Evolutionary conservation across 2,329 filamentous ascomycete species (phyloP).

Genomic region (Fusarium annulatum): DNA sequence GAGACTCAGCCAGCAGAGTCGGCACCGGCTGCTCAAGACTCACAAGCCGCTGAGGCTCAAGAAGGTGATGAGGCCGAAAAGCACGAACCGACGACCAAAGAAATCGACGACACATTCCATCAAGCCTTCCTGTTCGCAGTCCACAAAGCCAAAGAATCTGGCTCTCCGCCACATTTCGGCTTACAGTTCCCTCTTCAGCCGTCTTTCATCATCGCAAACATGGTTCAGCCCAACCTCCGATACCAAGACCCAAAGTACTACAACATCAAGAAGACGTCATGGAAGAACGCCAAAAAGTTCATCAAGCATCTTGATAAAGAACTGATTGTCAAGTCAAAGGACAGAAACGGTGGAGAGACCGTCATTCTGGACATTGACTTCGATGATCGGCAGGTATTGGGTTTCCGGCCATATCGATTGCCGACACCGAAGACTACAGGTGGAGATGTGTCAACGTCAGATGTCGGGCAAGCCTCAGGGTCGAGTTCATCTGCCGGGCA

Average conservation of each 20-base stretch:
- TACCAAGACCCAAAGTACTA: slow-evolving; percentile 33
- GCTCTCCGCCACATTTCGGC: slow-evolving; percentile 24
- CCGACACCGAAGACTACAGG: slow-evolving; percentile 14
- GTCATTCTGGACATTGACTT: slow-evolving; percentile 40
- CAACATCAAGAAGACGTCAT: slow-evolving; percentile 41
- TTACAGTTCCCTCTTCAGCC: slow-evolving; percentile 37
- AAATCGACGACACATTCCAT: slow-evolving; percentile 32
- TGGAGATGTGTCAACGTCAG: background rate
- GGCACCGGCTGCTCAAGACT: background rate
- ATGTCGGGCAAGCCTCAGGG: background rate
- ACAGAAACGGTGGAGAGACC: slow-evolving; percentile 39
- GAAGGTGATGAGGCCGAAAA: background rate
- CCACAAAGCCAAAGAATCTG: slow-evolving; percentile 32
- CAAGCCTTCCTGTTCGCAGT: slow-evolving; percentile 38
- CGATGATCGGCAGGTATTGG: slow-evolving; percentile 20
- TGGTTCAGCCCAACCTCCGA: slow-evolving; percentile 39
- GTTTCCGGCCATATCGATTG: slow-evolving; percentile 35
- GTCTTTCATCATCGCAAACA: slow-evolving; percentile 39
- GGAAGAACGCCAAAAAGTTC: slow-evolving; percentile 41
- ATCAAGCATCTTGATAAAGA: slow-evolving; percentile 38
- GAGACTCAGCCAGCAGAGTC: background rate
- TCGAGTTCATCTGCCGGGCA: slow-evolving; percentile 12
- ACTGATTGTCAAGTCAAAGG: slow-evolving; percentile 25
- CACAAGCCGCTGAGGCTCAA: background rate
- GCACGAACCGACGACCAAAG: slow-evolving; percentile 35